These are phyloP conservation scores for Phanerochaete sordida DNA, from an alignment of 768 basidiomycete species.

Conservation along the genomic window DNA sequence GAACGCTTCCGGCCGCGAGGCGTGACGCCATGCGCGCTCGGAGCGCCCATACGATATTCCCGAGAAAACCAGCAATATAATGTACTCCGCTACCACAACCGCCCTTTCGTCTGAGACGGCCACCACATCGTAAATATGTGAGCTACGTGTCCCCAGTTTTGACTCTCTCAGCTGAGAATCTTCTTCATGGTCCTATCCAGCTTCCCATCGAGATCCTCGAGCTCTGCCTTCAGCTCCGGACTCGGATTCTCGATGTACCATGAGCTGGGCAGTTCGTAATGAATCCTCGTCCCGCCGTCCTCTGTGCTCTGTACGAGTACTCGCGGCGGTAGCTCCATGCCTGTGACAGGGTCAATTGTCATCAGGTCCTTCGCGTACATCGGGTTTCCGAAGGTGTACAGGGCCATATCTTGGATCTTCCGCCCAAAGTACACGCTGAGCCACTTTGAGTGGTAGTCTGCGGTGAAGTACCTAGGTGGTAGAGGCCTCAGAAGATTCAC, in stretches of 20 bases:
- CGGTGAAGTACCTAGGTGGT: conserved; percentile 1
- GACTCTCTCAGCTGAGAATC: background rate
- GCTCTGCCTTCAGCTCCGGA: background rate
- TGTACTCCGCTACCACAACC: background rate
- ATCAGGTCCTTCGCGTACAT: conserved; percentile 44
- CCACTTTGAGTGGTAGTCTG: background rate
- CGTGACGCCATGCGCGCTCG: background rate
- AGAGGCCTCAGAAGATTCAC: too few species aligned
- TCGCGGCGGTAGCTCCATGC: conserved; percentile 43
- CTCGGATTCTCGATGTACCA: background rate
- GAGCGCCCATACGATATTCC: background rate
- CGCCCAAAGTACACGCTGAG: background rate
- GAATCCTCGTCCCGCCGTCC: conserved; percentile 37
- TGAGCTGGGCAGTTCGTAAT: conserved; percentile 46
- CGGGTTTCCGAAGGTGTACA: conserved; percentile 50
- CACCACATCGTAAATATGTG: too few species aligned
- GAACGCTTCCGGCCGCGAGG: background rate
- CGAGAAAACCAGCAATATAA: background rate
- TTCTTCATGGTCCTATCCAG: background rate
- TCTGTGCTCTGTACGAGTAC: conserved; percentile 40
- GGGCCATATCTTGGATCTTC: background rate
- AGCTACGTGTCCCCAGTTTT: too few species aligned
- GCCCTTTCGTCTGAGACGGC: background rate
- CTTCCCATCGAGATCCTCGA: background rate
- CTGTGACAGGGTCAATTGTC: conserved; percentile 37